phyloP scores from a whole-genome alignment of 139 green algal genomes.

The Protoeuglena noctilucae region DNA sequence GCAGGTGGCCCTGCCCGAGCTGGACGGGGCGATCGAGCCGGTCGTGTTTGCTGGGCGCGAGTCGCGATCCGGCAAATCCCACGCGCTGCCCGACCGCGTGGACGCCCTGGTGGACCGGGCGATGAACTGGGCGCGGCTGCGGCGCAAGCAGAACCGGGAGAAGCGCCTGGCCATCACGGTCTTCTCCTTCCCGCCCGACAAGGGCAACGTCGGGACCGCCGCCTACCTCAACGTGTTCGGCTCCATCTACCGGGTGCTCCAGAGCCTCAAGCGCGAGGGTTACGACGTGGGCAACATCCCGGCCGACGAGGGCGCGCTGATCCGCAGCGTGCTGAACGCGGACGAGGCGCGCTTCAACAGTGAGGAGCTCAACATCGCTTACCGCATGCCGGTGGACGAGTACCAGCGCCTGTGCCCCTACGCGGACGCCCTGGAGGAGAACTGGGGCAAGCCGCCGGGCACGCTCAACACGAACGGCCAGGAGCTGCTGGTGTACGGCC shows the following conservation, averaged over 20 bases:
- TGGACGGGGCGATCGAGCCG: conserved; percentile 94
- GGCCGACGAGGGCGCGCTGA: conserved; percentile 52
- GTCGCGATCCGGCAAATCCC: conserved; percentile 87
- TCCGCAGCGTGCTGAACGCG: conserved; percentile 70
- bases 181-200: conserved; percentile 98
- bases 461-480: conserved; percentile 94
- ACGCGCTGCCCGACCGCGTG: conserved; percentile 93
- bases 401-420: conserved; percentile 84
- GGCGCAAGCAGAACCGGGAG: conserved; percentile 74
- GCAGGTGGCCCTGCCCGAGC: conserved; percentile 95
- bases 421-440: conserved; percentile 85
- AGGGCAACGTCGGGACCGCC: conserved; percentile 97
- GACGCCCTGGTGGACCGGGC: conserved; percentile 61
- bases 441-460: conserved; percentile 91
- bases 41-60: conserved; percentile 96
- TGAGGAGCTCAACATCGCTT: conserved; percentile 90
- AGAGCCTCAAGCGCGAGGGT: conserved; percentile 68
- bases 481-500: conserved; percentile 90
- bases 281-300: conserved; percentile 85
- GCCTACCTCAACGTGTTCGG: conserved; percentile 99
- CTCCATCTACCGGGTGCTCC: conserved; percentile 81
- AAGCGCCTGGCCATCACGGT: conserved; percentile 97
- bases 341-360: conserved; percentile 86
- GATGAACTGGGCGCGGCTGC: conserved; percentile 88
- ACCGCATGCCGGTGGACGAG: conserved; percentile 79